Base-by-base conservation (phyloP, 768 basidiomycete species). In the Boletellus sp. region DNA sequence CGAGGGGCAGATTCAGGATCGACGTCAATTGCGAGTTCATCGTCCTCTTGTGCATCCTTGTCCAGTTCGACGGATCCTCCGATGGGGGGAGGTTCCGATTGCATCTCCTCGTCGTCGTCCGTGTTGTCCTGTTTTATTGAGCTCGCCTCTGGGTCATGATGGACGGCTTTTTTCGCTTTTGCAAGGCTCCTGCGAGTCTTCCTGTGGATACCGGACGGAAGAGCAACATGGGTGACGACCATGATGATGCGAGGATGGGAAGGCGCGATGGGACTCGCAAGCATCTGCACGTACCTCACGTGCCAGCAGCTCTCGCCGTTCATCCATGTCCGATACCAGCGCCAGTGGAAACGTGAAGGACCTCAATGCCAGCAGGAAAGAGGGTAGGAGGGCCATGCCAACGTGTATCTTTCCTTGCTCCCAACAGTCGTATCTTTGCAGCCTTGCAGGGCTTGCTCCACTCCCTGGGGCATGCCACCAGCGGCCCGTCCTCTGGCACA, bases 11-110 rank as follows among this genome's bases (percentile, higher is more conserved):
- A 64, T 32, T 77, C 63, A 24, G 79, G 58, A 52, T 78, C 74
- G 32, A 73, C 64, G 48, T 82, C 79, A 53, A 87, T 84, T 67
- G 83, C 75, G 26, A 87, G 67, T 37, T 79, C 83, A 50, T 84
- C 82, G 56, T 87, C 84, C 28, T 73, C 72, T 16, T 70, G 73
- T 3, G 37, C 35, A 33, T 53, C 38, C n/a, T 31, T 20, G 13
- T 42, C 43, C 4, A 48, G 39, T 26, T 39, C 50, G 38, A 42
- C 13, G 40, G 48, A 22, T 50, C 13, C 51, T 24, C 50, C 32
- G 20, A 31, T 26, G 39, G 53, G 50, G 39, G 53, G 50, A 53
- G 59, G 45, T 15, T 60, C 57, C n/a, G 49, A 33, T 50, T 61
- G 47, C 62, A 70, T 72, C 22, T 63, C 68, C 32, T 65, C 59